Conservation (phyloP, 805 yeast genomes). For the Candida methanosorbosa region DNA sequence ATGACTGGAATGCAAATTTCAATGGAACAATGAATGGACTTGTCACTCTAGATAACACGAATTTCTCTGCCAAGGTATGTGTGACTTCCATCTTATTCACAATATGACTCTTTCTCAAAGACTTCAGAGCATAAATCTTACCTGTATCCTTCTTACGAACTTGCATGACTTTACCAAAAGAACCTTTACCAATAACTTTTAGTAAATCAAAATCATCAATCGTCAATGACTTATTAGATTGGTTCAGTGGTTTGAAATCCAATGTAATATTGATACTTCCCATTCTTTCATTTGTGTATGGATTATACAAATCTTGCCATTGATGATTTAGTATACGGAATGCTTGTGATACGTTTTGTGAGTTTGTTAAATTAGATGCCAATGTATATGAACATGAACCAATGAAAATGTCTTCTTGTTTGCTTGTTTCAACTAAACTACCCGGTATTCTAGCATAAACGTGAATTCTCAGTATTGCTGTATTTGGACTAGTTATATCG, state of each 20-base stretch:
- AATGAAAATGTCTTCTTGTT: conserved; percentile 58
- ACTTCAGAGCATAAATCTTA: conserved; percentile 89
- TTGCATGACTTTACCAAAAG: conserved; percentile 98
- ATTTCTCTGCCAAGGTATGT: conserved; percentile 93
- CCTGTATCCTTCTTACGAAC: conserved; percentile 93
- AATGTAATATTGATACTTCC: conserved; percentile 32
- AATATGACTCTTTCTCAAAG: conserved; percentile 88
- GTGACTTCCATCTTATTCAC: conserved; percentile 92
- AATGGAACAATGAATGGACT: conserved; percentile 95
- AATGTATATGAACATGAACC: conserved; percentile 64
- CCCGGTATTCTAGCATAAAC: conserved; percentile 74
- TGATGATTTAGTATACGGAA: conserved; percentile 60
- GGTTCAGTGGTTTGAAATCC: conserved; percentile 27
- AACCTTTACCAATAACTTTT: conserved; percentile 96
- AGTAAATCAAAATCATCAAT: conserved; percentile 89
- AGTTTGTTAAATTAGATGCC: conserved; percentile 24
- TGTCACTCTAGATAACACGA: conserved; percentile 85
- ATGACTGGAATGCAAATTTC: conserved; percentile 93
- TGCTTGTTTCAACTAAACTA: conserved; percentile 33
- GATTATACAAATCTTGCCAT: conserved; percentile 29
- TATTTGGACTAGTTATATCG: conserved; percentile 61
- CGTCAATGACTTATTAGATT: conserved; percentile 50
- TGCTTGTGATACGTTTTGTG: conserved; percentile 19
- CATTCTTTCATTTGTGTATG: conserved; percentile 21
- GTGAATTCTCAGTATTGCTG: conserved; percentile 50